A percentile compares a stretch with the other conserved stretches of the same genome.
phyloP scores from a whole-genome alignment of 2,329 filamentous ascomycete genomes.

The Ophiostoma perfectum region DNA sequence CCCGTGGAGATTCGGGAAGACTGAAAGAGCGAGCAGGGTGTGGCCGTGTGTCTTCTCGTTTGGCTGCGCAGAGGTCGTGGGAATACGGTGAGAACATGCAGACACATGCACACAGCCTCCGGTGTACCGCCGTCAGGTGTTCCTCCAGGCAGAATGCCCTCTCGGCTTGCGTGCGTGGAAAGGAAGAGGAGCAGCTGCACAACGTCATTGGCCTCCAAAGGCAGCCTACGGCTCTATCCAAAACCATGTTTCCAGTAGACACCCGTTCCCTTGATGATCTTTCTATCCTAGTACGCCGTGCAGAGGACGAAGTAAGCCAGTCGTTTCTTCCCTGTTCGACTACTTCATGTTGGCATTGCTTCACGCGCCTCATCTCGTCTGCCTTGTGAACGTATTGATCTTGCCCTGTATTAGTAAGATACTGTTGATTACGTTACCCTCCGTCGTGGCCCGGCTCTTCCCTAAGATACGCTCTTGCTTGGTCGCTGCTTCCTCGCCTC shows the following conservation, averaged over 20 bases:
- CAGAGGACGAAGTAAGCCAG: background rate
- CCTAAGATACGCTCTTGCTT: background rate
- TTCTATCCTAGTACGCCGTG: background rate
- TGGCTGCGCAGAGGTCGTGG: too few species aligned
- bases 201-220: background rate
- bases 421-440: too few species aligned
- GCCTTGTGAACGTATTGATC: slow-evolving; percentile 5
- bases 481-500: slow-evolving; percentile 6
- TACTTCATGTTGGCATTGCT: background rate
- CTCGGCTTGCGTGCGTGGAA: too few species aligned
- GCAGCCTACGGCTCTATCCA: too few species aligned
- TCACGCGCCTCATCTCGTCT: background rate
- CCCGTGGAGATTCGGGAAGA: background rate
- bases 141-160: background rate
- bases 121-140: background rate
- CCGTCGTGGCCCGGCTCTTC: background rate
- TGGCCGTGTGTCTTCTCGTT: too few species aligned
- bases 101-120: background rate
- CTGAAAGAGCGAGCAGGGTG: background rate
- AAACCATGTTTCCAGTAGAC: too few species aligned
- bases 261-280: background rate
- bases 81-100: background rate
- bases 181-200: background rate
- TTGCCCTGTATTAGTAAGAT: background rate
- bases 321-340: background rate